Base-by-base conservation (phyloP, 2,329 filamentous ascomycete genomes). In the Neobulgaria alba region DNA sequence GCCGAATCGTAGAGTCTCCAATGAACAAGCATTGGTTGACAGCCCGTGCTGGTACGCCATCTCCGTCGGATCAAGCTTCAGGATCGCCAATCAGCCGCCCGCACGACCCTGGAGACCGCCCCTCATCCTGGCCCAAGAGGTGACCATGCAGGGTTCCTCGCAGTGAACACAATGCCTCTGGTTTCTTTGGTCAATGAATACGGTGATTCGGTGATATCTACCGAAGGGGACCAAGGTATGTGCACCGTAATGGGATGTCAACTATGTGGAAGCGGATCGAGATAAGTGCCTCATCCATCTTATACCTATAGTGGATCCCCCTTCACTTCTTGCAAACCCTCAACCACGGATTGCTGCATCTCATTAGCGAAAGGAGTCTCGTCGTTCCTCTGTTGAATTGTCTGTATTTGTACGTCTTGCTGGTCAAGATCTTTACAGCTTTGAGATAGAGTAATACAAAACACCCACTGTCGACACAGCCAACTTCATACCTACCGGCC, bases 31-130 rank as follows among this genome's bases (percentile, higher is more conserved):
- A 14, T 7, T 33, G n/a, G n/a, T n/a, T n/a, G n/a, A n/a, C n/a
- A n/a, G n/a, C n/a, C n/a, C n/a, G n/a, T n/a, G n/a, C n/a, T n/a
- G n/a, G n/a, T n/a, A n/a, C n/a, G n/a, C n/a, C n/a, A n/a, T n/a
- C n/a, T n/a, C n/a, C n/a, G 7, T 26, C 23, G 12, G 21, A 10
- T 33, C 43, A 20, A 35, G 33, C 43, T 32, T 33, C 12, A 36
- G 1, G 41, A 50, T 50, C 43, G 39, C 49, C 47, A 52, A 52
- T 52, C 47, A 52, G 10, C 20, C 49, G 40, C 18, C 39, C 38
- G 40, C 41, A 50, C 42, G 29, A 38, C 12, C 44, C 29, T 38
- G 18, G 2, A 4, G 36, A 12, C 36, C 42, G 20, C 38, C 35
- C 36, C 17, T 5, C 33, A 38, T 19, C 43, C 46, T 23, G 36